Evolutionary conservation across 306 rosid species (phyloP).

Genomic region (Purshia tridentata): DNA sequence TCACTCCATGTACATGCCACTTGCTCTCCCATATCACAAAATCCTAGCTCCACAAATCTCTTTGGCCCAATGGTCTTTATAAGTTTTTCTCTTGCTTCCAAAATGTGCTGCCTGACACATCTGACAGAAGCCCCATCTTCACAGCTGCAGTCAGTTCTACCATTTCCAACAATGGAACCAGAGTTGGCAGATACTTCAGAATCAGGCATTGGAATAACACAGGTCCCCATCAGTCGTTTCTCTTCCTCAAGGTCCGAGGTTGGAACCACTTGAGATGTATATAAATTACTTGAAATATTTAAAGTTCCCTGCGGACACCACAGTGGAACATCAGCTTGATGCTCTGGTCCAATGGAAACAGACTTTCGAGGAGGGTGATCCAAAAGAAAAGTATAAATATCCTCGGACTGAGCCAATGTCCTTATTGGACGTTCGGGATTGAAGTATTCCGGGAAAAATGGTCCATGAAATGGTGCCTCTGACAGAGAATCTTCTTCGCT

Average conservation of each 20-base stretch:
- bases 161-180: conserved; percentile 47
- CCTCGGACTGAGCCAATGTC: conserved; percentile 54
- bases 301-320: conserved; percentile 36
- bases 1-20: conserved; percentile 68
- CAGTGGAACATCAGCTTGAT: conserved; percentile 72
- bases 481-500: conserved; percentile 40
- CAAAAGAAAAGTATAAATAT: conserved; percentile 61
- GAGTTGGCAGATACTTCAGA: conserved; percentile 24
- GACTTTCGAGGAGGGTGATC: conserved; percentile 67
- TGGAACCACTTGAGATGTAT: conserved; percentile 26
- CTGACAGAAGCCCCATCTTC: conserved; percentile 56
- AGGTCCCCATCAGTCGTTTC: conserved; percentile 54
- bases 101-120: conserved; percentile 69
- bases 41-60: conserved; percentile 53
- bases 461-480: conserved; percentile 40
- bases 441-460: conserved; percentile 53
- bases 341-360: conserved; percentile 55
- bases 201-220: conserved; percentile 76
- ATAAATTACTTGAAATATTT: conserved; percentile 6
- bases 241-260: conserved; percentile 39
- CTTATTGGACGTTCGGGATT: conserved; percentile 59
- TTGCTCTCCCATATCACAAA: conserved; percentile 78
- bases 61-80: conserved; percentile 43
- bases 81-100: conserved; percentile 59
- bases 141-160: conserved; percentile 69